Evolutionary conservation across 345 rosid species (phyloP), one percentile per base, ranked within the genome.

Genomic region (Populus euphratica): DNA sequence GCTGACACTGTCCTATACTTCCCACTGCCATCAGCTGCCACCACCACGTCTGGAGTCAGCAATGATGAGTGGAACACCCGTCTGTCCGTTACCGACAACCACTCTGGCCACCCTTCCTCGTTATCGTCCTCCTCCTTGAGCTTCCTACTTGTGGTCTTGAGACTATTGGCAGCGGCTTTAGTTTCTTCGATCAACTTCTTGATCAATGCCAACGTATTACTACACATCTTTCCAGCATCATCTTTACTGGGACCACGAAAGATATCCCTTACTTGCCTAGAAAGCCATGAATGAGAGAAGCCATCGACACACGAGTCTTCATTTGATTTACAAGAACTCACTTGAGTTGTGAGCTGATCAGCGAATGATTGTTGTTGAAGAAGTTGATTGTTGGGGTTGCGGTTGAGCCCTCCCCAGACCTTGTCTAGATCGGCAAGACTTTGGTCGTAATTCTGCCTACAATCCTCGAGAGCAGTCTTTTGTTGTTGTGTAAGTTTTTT

Each of bases 11-110:
- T 93, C 79, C 11, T 79, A 66, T 81, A 87, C 61, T 90, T 63
- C 66, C 98, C 98, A 12, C 90, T 91, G 0, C 98, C 98, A 17
- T 94, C 98, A 1, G 90, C 88, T 27, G 97, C 98, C 81, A 91
- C 98, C 70, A 90, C 90, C 64, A 82, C 91, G 65, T 94, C 54
- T 0, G 89, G 87, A 5, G 90, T 87, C 77, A 90, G 90, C 5
- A 86, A 41, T 7, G 92, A 52, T 1, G 87, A 84, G 81, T 94
- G 96, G 75, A 94, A 85, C 75, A 92, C 80, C 73, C 87, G 79
- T 78, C 96, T 80, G 76, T 94, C 98, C 11, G 87, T 93, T 0
- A 73, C 81, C 1, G 92, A 85, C 78, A 92, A 41, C 98, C 98
- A 94, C 74, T 77, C 73, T 38, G 96, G 96, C 98, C 94, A 92